Conservation (phyloP, 1,284 basidiomycete genomes). For the Cryptococcus sp. region DNA sequence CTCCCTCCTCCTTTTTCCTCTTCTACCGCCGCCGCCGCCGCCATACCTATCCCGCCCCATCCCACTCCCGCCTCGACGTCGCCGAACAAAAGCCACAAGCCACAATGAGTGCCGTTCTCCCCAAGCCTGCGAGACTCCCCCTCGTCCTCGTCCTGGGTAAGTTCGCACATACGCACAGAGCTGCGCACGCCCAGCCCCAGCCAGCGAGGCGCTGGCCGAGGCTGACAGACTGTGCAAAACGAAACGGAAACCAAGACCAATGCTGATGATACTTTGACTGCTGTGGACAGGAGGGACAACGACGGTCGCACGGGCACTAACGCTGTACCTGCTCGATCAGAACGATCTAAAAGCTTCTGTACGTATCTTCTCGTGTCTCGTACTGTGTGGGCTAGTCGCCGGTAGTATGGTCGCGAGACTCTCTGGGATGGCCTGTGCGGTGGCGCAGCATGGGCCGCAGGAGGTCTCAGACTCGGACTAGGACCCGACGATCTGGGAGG, state of each 20-base stretch:
- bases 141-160: conserved; percentile 71
- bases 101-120: too few species aligned
- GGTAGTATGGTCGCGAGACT: background rate
- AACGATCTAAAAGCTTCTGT: conserved; percentile 17
- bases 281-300: conserved; percentile 34
- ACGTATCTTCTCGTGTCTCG: background rate
- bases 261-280: background rate
- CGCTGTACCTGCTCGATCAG: conserved; percentile 28
- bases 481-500: too few species aligned
- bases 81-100: too few species aligned
- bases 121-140: background rate
- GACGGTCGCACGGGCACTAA: conserved; percentile 33
- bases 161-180: conserved; percentile 26
- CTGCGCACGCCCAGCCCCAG: background rate
- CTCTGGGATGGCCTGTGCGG: too few species aligned
- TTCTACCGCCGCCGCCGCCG: too few species aligned
- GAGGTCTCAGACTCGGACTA: too few species aligned
- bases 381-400: background rate
- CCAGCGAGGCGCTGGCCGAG: background rate
- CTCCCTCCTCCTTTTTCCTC: too few species aligned
- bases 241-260: conserved; percentile 7
- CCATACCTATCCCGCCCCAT: too few species aligned
- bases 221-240: background rate
- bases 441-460: too few species aligned
- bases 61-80: too few species aligned